Conservation (phyloP, 495 filamentous ascomycete genomes). For the Darksidea phi region DNA sequence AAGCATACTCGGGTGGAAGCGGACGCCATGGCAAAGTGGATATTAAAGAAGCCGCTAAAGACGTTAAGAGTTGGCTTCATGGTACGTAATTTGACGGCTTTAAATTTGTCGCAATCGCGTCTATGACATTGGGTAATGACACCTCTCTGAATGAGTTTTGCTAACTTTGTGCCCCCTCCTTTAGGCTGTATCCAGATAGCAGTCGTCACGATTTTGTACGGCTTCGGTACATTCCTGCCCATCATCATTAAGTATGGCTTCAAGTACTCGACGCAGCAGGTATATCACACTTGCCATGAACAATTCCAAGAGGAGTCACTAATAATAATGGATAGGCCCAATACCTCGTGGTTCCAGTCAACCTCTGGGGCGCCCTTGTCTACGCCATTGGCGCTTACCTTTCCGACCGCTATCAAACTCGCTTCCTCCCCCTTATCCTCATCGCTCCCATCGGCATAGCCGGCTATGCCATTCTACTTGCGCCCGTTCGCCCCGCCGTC, state of each 20-base stretch:
- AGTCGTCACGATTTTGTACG: conserved; percentile 34
- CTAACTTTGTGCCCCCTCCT: too few species aligned
- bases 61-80: conserved; percentile 31
- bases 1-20: conserved; percentile 29
- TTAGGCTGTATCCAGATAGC: conserved; percentile 30
- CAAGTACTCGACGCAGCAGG: conserved; percentile 28
- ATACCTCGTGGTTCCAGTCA: conserved; percentile 37
- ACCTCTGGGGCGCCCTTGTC: conserved; percentile 35
- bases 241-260: conserved; percentile 34
- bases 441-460: conserved; percentile 35
- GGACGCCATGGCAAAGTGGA: conserved; percentile 30
- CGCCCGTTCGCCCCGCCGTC: conserved; percentile 18
- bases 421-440: conserved; percentile 29
- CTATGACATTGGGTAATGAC: too few species aligned
- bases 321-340: conserved; percentile 5
- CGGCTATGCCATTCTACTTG: conserved; percentile 34
- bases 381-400: conserved; percentile 34
- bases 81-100: too few species aligned
- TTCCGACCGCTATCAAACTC: conserved; percentile 27
- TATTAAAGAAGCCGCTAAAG: conserved; percentile 30
- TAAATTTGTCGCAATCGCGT: too few species aligned
- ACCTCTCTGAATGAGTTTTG: too few species aligned
- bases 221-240: conserved; percentile 34
- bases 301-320: background rate
- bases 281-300: background rate